Base-by-base conservation (phyloP, 1,139 yeast genomes). In the Geotrichum europaeum region DNA sequence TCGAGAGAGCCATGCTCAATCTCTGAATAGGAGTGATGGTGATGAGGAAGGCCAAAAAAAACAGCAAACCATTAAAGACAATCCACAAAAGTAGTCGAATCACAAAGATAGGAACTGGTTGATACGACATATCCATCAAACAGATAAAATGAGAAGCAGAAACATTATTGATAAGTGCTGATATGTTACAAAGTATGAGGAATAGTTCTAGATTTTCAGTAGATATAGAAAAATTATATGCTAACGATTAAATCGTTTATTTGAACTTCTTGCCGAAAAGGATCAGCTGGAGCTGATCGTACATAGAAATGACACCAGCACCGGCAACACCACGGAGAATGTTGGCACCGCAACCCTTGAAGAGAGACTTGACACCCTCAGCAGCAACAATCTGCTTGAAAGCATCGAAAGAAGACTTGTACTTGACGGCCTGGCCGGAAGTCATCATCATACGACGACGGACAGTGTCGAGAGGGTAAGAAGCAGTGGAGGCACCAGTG, bases 361-460 rank as follows among this genome's bases (percentile, higher is more conserved):
- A 86, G 77, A 86, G 80, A 69, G 91, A 84, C 65, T 74, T 72
- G 70, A 82, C 75, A 79, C 92, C 91, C 80, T 86, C 90, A 71
- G 84, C 82, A 68, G 86, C 86, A 69, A 85, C 85, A 73, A 86
- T 85, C 79, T 84, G 78, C 68, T 74, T 75, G 84, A 84, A 84
- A 72, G 89, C 88, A 75, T 85, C 89, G 77, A 84, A 79, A 68
- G 90, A 87, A 75, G 87, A 85, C 76, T 80, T 78, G 83, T 86
- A 86, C 80, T 85, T 84, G 72, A 85, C 87, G 73, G 86, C 86
- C 78, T 85, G 87, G 75, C 89, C 89, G 67, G 90, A 86, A 70
- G 91, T 86, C 89, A 86, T 85, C 90, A 86, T 86, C 90, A 86
- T 86, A 81, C 90, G 85, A 82, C 91, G 85, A 83, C 90, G 85